A percentile compares a stretch with the other conserved stretches of the same genome.
Conservation (phyloP, 108 stramenopile species). For the Epipyxis sp. region DNA sequence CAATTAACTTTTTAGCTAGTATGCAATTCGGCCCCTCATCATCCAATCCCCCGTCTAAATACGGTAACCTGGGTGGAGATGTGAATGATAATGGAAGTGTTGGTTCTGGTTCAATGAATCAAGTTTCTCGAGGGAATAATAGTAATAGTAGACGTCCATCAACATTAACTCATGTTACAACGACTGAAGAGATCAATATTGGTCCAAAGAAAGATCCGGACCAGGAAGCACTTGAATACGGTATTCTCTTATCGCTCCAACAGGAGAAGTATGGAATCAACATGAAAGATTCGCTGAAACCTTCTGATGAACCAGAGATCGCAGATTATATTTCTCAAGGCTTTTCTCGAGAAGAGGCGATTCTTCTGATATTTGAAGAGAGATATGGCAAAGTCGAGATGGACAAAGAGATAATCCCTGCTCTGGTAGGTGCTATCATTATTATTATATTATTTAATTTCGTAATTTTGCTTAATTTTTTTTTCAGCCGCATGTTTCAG, state of each 20-base stretch:
- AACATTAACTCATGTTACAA: too few species aligned
- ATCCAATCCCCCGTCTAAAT: too few species aligned
- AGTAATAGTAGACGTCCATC: too few species aligned
- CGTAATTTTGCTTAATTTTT: background rate
- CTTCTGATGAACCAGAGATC: background rate
- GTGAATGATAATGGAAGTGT: too few species aligned
- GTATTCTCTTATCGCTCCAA: background rate
- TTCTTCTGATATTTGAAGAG: background rate
- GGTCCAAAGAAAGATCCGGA: background rate
- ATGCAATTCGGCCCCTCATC: too few species aligned
- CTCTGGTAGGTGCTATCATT: background rate
- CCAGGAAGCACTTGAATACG: background rate
- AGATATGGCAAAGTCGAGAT: background rate
- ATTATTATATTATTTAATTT: background rate
- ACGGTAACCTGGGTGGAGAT: too few species aligned
- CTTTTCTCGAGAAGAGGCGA: background rate
- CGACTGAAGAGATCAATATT: too few species aligned
- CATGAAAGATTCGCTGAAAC: background rate
- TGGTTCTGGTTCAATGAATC: too few species aligned
- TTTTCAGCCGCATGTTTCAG: background rate
- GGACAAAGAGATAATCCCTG: too few species aligned
- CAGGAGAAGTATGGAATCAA: background rate
- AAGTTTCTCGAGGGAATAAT: too few species aligned
- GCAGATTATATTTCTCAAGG: conserved; percentile 9
- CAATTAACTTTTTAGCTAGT: too few species aligned